Evolutionary conservation across 2,329 filamentous ascomycete genomes (phyloP), one percentile per base, ranked within the genome.

Genomic region (Colletotrichum endophyticum): DNA sequence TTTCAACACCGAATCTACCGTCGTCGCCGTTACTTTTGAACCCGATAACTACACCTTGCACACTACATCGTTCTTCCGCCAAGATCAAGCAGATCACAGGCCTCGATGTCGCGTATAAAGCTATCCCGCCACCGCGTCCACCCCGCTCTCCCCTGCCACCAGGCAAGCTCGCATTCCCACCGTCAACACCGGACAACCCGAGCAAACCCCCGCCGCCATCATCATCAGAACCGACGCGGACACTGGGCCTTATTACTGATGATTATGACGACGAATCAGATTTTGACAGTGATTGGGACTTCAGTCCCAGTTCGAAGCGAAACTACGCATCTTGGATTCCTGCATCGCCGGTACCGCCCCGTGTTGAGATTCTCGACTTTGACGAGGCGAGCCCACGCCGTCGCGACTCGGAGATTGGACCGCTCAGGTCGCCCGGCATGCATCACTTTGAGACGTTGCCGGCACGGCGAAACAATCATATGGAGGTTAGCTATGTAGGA

Each of bases 11-110:
- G 16, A 36, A 39, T 11, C 32, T 72, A 11, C 36, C 22, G 11
- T 25, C 61, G 9, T 30, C 68, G 19, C 62, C 59, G 34, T 59
- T 72, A 13, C 44, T 53, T 22, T 36, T 32, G 30, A 63, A 36
- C 59, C 70, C 70, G 27, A 30, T 69, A 36, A 70, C 61, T 11
- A 67, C 39, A 6, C 36, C 67, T 32, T 68, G 82, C 5, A 80
- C 81, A 1, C 73, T 81, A 13, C 82, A 84, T 64, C 80, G 79
- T 57, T 84, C 86, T 0, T 82, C 83, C 0, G 80, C 81, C 59
- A 89, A 88, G 80, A 81, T 88, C 57, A 82, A 83, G 39, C 85
- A 87, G 78, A 82, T 89, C 16, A 88, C 82, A 7, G 87, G 87
- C 2, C 81, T 85, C 32, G 84, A 86, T 56, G 61, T 87, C n/a